Conservation (phyloP, 305 asterid species). For the Ilex paraguariensis region DNA sequence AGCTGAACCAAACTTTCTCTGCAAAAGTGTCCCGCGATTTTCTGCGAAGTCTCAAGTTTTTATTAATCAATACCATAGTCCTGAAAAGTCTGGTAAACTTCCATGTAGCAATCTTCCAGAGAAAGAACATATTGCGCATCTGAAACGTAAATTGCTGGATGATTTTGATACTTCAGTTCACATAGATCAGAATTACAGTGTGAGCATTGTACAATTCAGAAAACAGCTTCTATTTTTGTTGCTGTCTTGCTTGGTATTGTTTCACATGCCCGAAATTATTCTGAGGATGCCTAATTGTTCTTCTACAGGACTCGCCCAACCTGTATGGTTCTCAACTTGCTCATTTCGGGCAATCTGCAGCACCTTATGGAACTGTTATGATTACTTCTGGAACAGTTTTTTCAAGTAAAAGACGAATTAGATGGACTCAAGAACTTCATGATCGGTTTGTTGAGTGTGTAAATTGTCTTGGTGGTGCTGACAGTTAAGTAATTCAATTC, state of each 20-base stretch:
- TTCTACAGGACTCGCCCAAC: no score
- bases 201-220: no score
- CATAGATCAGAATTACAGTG: slow-evolving; percentile 27
- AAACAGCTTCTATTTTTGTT: no score
- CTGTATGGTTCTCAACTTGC: slow-evolving; percentile 19
- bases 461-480: slow-evolving; percentile 81
- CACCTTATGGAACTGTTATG: slow-evolving; percentile 17
- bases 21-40: slow-evolving; percentile 4
- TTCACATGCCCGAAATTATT: no score
- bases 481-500: slow-evolving; percentile 45
- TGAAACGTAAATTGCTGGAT: slow-evolving; percentile 41
- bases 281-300: no score
- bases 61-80: slow-evolving; percentile 8
- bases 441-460: slow-evolving; percentile 80
- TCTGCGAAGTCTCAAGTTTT: slow-evolving; percentile 14
- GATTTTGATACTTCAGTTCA: slow-evolving; percentile 32
- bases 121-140: slow-evolving; percentile 35
- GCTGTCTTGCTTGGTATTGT: no score
- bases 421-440: slow-evolving; percentile 89
- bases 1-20: slow-evolving; percentile 9
- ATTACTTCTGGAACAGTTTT: slow-evolving; percentile 19
- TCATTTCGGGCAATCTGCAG: slow-evolving; percentile 23
- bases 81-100: slow-evolving; percentile 21
- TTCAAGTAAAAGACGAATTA: slow-evolving; percentile 53
- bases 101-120: slow-evolving; percentile 41